Base-by-base conservation (phyloP, 1,284 basidiomycete species). In the Apiotrichum laibachii region DNA sequence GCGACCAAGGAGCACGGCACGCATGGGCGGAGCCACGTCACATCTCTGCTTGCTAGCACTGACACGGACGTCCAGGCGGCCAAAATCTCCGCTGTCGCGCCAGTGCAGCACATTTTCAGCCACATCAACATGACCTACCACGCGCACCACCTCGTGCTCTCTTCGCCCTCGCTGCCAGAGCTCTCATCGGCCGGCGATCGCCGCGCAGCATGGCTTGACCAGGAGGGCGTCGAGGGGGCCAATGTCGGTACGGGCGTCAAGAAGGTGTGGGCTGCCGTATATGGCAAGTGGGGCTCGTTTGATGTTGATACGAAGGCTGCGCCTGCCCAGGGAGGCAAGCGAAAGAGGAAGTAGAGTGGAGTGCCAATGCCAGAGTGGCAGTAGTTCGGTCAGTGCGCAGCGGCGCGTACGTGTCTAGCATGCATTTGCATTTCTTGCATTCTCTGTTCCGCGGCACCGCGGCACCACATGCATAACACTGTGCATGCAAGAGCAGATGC, bases 71-170 rank as follows among this genome's bases (percentile, higher is more conserved):
- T 21, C 42, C 15, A 21, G 18, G 19, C 13, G 9, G 3, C 9
- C 10, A 19, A 9, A 9, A 57, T 57, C 42, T 5, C n/a, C 0
- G 21, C 40, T 7, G 21, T 51, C 46, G 50, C 37, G 11, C 15
- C 58, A 2, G 59, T 95, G 37, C 66, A 86, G 1, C 93, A 96
- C 71, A 81, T 92, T 54, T 97, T 96, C 78, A 90, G 88, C 2
- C 93, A 98, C 74, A 89, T 96, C 71, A 85, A 83, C 68, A 91
- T 95, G 80, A 92, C 88, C 11, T 96, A 95, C 78, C 85, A 89
- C 66, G 83, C 88, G 26, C 64, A 71, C 16, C 72, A 75, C 55
- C 56, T 75, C 12, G 51, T 66, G 16, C 26, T 76, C 12, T 21
- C 40, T 22, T 47, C 49, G 9, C 45, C 51, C 18, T 26, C 50